Evolutionary conservation across 2,329 filamentous ascomycete genomes (phyloP), one percentile per base, ranked within the genome.

Genomic region (Fusarium albidum): DNA sequence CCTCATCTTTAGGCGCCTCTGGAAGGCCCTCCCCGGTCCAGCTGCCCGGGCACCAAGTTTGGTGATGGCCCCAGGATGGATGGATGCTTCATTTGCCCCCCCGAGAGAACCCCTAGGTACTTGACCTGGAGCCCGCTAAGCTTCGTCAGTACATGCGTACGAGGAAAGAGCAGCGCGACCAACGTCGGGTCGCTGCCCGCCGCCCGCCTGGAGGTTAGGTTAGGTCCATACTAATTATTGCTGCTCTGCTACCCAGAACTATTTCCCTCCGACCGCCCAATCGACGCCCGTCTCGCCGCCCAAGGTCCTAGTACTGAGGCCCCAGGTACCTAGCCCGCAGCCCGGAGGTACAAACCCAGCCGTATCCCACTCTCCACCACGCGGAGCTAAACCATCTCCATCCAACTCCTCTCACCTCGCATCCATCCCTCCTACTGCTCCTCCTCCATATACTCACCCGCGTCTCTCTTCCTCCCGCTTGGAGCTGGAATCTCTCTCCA

Each of bases 401-500:
- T 65, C 55, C 53, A 54, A 52, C 57, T 60, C 60, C 45, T 63
- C 59, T 57, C 50, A 51, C 54, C 47, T 44, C 55, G 49, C 49
- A 52, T 49, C 47, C 50, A 57, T 60, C 60, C 65, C 65, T 59
- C 55, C 61, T 61, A 44, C 49, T 52, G 55, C 57, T 61, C 56
- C 54, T 61, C 50, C 60, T 53, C 51, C 55, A 57, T 59, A 60
- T 59, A 60, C 57, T 49, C 59, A 67, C 59, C 61, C 52, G 25
- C 49, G 47, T 68, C 64, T 65, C 57, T 68, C 67, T 63, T 65
- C 59, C 56, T 57, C 57, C 64, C 66, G 58, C 55, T 49, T 62
- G 67, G 69, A 73, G 70, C 69, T 73, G 71, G 67, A 72, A 69
- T 66, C 64, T 56, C 64, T 69, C 63, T 71, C 67, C 73, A 71